phyloP scores from a whole-genome alignment of 2,329 filamentous ascomycete genomes.

The Fusarium sp. region DNA sequence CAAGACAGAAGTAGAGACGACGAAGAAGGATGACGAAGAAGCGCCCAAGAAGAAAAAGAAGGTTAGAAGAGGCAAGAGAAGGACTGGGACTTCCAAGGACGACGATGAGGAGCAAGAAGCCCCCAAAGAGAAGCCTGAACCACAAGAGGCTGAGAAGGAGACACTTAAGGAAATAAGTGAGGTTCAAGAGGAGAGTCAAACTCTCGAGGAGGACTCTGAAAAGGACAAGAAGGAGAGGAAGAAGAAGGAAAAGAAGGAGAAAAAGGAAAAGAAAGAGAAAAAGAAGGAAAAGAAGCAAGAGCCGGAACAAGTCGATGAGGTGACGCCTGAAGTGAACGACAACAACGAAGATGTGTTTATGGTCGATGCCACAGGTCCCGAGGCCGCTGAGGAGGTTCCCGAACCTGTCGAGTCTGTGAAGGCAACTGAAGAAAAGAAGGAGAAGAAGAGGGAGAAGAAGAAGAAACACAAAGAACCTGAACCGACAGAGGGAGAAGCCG shows the following conservation, averaged over 20 bases:
- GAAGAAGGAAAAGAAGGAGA: slow-evolving; percentile 20
- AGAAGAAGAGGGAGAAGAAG: slow-evolving; percentile 46
- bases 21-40: slow-evolving; percentile 18
- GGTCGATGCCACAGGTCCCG: slow-evolving; percentile 27
- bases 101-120: slow-evolving; percentile 29
- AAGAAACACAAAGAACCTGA: slow-evolving; percentile 43
- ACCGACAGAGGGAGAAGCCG: slow-evolving; percentile 34
- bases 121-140: slow-evolving; percentile 38
- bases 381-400: neutral
- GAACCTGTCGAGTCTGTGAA: slow-evolving; percentile 1
- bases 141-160: slow-evolving; percentile 44
- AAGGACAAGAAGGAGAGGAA: slow-evolving; percentile 39
- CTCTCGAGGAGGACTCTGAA: slow-evolving; percentile 39
- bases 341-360: slow-evolving; percentile 36
- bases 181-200: slow-evolving; percentile 42
- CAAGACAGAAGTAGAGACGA: slow-evolving; percentile 38
- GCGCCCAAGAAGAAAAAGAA: slow-evolving; percentile 41
- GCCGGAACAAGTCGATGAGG: slow-evolving; percentile 13
- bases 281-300: slow-evolving; percentile 18
- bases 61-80: slow-evolving; percentile 37
- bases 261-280: slow-evolving; percentile 17
- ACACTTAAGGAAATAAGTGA: slow-evolving; percentile 45
- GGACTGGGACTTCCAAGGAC: slow-evolving; percentile 21
- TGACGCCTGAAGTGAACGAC: slow-evolving; percentile 11
- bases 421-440: slow-evolving; percentile 20